Conservation (phyloP, 768 basidiomycete genomes). For the Boletus vinaceobasis region DNA sequence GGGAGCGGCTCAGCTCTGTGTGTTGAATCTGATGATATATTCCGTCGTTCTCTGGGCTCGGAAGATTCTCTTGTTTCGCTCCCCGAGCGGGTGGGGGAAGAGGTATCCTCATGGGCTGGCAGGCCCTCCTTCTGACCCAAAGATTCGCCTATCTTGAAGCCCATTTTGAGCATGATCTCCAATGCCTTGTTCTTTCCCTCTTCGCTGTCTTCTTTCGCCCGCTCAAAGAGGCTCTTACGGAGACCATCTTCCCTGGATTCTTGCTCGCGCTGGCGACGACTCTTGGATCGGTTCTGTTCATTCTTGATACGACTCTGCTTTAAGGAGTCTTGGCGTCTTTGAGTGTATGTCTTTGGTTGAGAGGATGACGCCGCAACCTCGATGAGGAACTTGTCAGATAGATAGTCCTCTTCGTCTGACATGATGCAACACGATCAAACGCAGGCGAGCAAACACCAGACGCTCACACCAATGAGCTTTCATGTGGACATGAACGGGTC, state of each 20-base stretch:
- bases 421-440: constrained; percentile 33
- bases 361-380: constrained; percentile 34
- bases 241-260: constrained; percentile 78
- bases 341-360: constrained; percentile 60
- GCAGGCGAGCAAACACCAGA: constrained; percentile 20
- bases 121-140: constrained; percentile 46
- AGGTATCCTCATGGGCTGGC: neutral
- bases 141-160: constrained; percentile 81
- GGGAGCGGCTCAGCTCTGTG: constrained; percentile 70
- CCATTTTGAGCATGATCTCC: constrained; percentile 93
- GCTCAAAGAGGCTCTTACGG: constrained; percentile 75
- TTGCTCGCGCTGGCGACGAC: constrained; percentile 60
- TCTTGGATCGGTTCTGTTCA: constrained; percentile 63
- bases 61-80: constrained; percentile 1
- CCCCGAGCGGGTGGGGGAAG: constrained; percentile 1
- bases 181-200: constrained; percentile 66
- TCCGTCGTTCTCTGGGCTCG: constrained; percentile 1
- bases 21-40: constrained; percentile 8
- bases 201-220: constrained; percentile 58
- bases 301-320: constrained; percentile 58
- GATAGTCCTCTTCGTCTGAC: constrained; percentile 80
- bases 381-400: constrained; percentile 81
- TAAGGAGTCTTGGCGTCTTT: constrained; percentile 65
- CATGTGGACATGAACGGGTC: constrained; percentile 21
- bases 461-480: neutral